Evolutionary conservation across 495 filamentous ascomycete genomes (phyloP), one percentile per base, ranked within the genome.

Genomic region (Neurospora sublineolata): DNA sequence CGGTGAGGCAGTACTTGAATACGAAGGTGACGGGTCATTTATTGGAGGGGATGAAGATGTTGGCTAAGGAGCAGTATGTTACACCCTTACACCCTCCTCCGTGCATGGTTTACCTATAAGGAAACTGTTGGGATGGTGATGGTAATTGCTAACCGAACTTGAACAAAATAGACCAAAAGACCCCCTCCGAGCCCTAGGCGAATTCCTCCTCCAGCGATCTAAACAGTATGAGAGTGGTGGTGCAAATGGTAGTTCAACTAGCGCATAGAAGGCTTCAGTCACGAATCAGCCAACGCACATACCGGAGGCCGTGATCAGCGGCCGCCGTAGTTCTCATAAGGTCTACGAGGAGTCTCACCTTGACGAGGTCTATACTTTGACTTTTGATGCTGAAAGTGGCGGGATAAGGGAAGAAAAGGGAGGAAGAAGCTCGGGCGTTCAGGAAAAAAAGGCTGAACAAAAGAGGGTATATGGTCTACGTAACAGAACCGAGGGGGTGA

Each of bases 11-110:
- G 72, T 99, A 97, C 81, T 82, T 99, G 79, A 98, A 98, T 76
- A 85, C 89, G 77, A 94, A 93, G 77, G 88, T 99, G 70, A 94
- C 94, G 18, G 91, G 90, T 9, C 87, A 90, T 69, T 77, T 99
- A 73, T 79, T 99, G 40, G 94, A 97, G 75, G 95, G 92, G 8
- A 94, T 99, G 93, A 98, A 97, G 85, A 82, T 86, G 74, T 74
- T 99, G 41, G 92, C 92, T 3, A 89, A 87, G 73, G 90, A 94
- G 68, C 92, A 94, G 94, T 96, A 82, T 79, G 92, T 86, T 44
- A 41, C 39, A 41, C 14, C 39, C 39, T 68, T 69, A 37, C 7
- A 64, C 46, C 42, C 58, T 18, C 27, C 27, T 33, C n/a, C 20
- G 10, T 10, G 4, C 11, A 16, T 33, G 33, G 33, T 40, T 18